These are phyloP conservation scores for Hygrophorus pudorinus DNA, from an alignment of 768 basidiomycete species.

Conservation along the genomic window DNA sequence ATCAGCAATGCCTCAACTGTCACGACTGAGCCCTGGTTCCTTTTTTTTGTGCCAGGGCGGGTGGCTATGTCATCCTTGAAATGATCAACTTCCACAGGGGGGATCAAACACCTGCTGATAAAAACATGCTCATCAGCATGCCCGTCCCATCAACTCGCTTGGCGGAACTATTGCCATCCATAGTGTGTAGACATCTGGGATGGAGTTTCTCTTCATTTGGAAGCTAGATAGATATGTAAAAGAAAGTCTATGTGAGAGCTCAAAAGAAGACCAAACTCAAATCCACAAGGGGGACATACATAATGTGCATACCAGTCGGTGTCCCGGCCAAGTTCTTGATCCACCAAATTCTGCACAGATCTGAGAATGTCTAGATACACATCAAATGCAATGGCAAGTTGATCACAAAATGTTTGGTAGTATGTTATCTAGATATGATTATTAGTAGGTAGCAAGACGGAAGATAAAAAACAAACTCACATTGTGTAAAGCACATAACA, in stretches of 20 bases:
- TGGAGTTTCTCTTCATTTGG: slow-evolving; percentile 19
- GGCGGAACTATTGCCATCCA: slow-evolving; percentile 25
- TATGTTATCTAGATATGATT: slow-evolving; percentile 16
- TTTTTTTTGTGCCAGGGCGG: slow-evolving; percentile 1
- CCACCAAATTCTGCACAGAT: slow-evolving; percentile 13
- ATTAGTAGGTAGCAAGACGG: neutral
- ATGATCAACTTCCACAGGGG: slow-evolving; percentile 15
- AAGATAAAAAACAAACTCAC: slow-evolving; percentile 7
- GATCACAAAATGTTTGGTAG: slow-evolving; percentile 9
- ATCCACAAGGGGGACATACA: slow-evolving; percentile 26
- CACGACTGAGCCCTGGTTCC: slow-evolving; percentile 2
- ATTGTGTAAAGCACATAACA: slow-evolving; percentile 16
- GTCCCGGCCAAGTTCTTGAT: slow-evolving; percentile 17
- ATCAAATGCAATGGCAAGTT: slow-evolving; percentile 25
- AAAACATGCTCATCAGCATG: slow-evolving; percentile 13
- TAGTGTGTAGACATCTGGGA: slow-evolving; percentile 15
- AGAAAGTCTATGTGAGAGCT: too few relatives aligned
- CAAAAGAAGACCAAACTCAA: slow-evolving; percentile 23
- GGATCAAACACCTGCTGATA: slow-evolving; percentile 17
- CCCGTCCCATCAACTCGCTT: slow-evolving; percentile 18
- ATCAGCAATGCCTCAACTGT: slow-evolving; percentile 2
- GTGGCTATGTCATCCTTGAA: slow-evolving; percentile 21
- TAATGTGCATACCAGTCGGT: slow-evolving; percentile 23
- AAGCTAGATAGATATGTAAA: slow-evolving; percentile 11
- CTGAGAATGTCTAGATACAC: slow-evolving; percentile 21